phyloP scores from a whole-genome alignment of 768 basidiomycete species.

The Lactarius akahatsu region DNA sequence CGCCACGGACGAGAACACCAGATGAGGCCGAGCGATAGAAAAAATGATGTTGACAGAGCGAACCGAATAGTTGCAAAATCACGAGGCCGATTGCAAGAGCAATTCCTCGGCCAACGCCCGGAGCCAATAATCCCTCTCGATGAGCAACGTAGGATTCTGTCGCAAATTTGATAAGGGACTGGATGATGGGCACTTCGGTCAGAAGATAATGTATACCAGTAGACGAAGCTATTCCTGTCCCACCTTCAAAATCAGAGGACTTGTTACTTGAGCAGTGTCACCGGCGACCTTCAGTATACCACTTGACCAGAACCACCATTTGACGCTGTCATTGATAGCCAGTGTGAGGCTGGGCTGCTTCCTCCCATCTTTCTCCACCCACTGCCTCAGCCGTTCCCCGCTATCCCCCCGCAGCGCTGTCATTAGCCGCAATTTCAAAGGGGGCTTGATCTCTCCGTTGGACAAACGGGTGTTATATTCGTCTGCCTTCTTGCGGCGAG shows the following conservation, averaged over 20 bases:
- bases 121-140: slow-evolving; percentile 34
- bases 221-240: slow-evolving; percentile 11
- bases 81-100: slow-evolving; percentile 74
- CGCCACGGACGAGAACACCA: slow-evolving; percentile 80
- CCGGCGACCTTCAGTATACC: slow-evolving; percentile 59
- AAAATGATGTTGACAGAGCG: slow-evolving; percentile 75
- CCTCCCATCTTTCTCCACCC: slow-evolving; percentile 64
- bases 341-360: slow-evolving; percentile 59
- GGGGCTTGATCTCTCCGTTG: slow-evolving; percentile 60
- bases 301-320: slow-evolving; percentile 75
- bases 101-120: slow-evolving; percentile 58
- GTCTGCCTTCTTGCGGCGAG: slow-evolving; percentile 52
- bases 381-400: slow-evolving; percentile 55
- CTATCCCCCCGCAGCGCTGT: slow-evolving; percentile 61
- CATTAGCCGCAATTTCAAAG: slow-evolving; percentile 48
- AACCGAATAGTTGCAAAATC: slow-evolving; percentile 62
- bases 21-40: slow-evolving; percentile 73
- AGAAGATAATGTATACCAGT: background rate
- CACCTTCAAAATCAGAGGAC: slow-evolving; percentile 78
- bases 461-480: slow-evolving; percentile 72
- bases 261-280: slow-evolving; percentile 70
- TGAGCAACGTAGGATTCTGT: slow-evolving; percentile 52
- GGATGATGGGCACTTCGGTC: background rate
- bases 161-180: slow-evolving; percentile 73
- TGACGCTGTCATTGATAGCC: slow-evolving; percentile 76